Base-by-base conservation (phyloP, 495 filamentous ascomycete species). In the Diplogelasinospora grovesii region DNA sequence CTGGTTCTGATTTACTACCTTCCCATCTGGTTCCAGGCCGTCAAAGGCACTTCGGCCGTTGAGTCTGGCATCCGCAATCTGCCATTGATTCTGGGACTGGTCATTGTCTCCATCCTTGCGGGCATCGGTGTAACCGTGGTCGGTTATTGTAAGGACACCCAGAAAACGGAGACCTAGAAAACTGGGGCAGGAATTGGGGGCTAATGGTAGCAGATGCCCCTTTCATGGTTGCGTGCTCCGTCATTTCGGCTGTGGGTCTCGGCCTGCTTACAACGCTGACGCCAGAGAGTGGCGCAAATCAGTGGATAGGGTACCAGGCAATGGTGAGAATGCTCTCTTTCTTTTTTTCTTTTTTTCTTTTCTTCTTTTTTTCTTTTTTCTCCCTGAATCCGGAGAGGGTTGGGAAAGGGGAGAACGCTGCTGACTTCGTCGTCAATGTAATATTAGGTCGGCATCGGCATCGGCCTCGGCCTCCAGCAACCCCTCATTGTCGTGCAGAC, bases 301-400 rank as follows among this genome's bases (percentile, higher is more conserved):
- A 64, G 18, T 86, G 79, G 81, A 77, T 83, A 35, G 79, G 78
- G 7, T 85, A 78, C 52, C 78, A 84, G 50, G 50, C 28, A 2
- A 35, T 45, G 18, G 60, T 64, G n/a, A n/a, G n/a, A n/a, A n/a
- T n/a, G n/a, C n/a, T n/a, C n/a, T n/a, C n/a, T n/a, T n/a, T n/a
- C n/a, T n/a, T n/a, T n/a, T n/a, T n/a, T n/a, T n/a, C n/a, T n/a
- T n/a, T n/a, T n/a, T n/a, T n/a, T n/a, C n/a, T n/a, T n/a, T n/a
- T n/a, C n/a, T n/a, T n/a, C n/a, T n/a, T n/a, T n/a, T n/a, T n/a
- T n/a, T n/a, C n/a, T n/a, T n/a, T n/a, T n/a, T n/a, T n/a, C n/a
- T n/a, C n/a, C n/a, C n/a, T n/a, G n/a, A n/a, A n/a, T n/a, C n/a
- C n/a, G n/a, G n/a, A n/a, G n/a, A n/a, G n/a, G n/a, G n/a, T n/a